Evolutionary conservation across 2,329 filamentous ascomycete genomes (phyloP).

Genomic region (Monosporascus sp.): DNA sequence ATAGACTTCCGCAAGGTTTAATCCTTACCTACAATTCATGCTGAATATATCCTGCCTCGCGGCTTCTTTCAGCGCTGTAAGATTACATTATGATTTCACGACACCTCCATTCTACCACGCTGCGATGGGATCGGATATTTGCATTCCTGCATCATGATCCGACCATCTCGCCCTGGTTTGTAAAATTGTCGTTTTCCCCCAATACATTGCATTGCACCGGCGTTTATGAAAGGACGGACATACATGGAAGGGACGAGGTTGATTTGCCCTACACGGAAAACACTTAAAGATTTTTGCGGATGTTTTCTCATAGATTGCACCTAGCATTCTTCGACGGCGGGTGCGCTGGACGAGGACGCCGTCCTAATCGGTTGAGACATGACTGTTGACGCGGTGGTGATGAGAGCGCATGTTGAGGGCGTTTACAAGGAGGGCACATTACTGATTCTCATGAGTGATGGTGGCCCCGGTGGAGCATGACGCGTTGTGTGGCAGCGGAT

Average conservation of each 20-base stretch:
- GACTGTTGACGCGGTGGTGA: constrained; percentile 1
- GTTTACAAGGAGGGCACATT: background rate
- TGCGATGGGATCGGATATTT: constrained; percentile 8
- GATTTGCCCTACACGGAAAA: constrained; percentile 25
- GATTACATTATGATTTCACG: constrained; percentile 27
- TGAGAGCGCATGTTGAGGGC: background rate
- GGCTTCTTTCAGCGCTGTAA: constrained; percentile 17
- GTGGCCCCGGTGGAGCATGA: background rate
- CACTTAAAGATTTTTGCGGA: constrained; percentile 19
- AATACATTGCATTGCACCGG: constrained; percentile 51
- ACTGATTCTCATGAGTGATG: background rate
- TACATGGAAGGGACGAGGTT: constrained; percentile 20
- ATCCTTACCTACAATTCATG: constrained; percentile 13
- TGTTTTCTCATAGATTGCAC: constrained; percentile 26
- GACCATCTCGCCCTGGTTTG: constrained; percentile 11
- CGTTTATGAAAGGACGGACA: constrained; percentile 38
- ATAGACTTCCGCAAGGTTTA: constrained; percentile 56
- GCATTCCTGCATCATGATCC: constrained; percentile 4
- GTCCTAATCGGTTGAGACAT: constrained; percentile 29
- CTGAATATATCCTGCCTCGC: constrained; percentile 6
- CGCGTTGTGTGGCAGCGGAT: background rate
- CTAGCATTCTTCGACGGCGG: constrained; percentile 32
- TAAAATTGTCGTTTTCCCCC: constrained; percentile 24
- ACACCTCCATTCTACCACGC: constrained; percentile 5
- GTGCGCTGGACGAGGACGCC: constrained; percentile 36